Evolutionary conservation across 176 grass and related monocot genomes (phyloP), one percentile per base, ranked within the genome.

Genomic region (Otatea glauca): DNA sequence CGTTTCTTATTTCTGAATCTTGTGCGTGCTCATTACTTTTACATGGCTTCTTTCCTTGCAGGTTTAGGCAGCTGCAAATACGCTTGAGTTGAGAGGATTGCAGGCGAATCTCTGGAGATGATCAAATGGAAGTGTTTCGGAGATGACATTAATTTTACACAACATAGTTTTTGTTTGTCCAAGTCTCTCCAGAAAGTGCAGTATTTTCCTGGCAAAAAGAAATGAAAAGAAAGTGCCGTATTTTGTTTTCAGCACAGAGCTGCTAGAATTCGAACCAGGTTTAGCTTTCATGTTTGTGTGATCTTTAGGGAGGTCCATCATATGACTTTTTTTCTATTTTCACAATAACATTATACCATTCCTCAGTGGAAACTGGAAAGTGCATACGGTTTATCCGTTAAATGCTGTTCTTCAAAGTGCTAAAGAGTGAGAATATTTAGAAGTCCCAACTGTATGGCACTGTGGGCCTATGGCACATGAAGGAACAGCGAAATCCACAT

Each of bases 41-140:
- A 71, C 71, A 27, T 12, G 20, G 37, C 21, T 68, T 44, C 0
- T 21, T 63, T 17, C 51, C 16, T 83, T 72, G 67, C 79, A 90
- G 84, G 84, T 83, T 43, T 83, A 20, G 88, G 88, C 17, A 67
- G 4, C 25, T 90, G 84, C 79, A 83, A 86, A 42, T 90, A 90
- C 68, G 79, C 60, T 2, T 90, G 83, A 90, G 56, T 5, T 55
- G 37, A 43, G 14, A 70, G 3, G 47, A 23, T 1, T 2, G 44
- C 6, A 60, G 21, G 34, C 10, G 25, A 35, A 8, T 15, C 2
- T 29, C 47, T 21, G 39, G 35, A 25, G 29, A 48, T 77, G 79
- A 67, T 14, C 29, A 68, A 89, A 90, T 82, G 86, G 73, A 59
- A 61, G 35, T 13, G 55, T 29, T 43, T 7, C 39, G 56, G 66